Base-by-base conservation (phyloP, 306 rosid genomes). In the Fagus sylvatica region DNA sequence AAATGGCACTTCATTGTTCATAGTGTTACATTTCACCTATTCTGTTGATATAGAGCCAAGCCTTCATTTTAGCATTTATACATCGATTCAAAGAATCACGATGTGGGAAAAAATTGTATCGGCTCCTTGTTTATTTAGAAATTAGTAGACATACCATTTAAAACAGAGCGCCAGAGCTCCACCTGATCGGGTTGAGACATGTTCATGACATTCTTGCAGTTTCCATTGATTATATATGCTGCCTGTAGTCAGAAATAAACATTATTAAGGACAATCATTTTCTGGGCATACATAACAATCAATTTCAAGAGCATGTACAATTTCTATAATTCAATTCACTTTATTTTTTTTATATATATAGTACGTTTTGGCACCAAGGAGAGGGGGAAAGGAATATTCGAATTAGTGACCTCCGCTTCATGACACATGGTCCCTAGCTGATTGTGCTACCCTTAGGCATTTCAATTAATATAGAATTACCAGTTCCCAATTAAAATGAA, bases 191-290 rank as follows among this genome's bases (percentile, higher is more conserved):
- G 77, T 83, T 95, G 97, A 73, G 99, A 93, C 96, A 95, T 91
- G 90, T 91, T 95, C 99, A 95, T 95, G 42, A 95, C 87, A 90
- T 91, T 93, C 88, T 95, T 95, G 88, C 94, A 86, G 82, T 88
- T 95, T 56, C 99, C 98, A 81, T 81, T 80, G 65, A 91, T 88
- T 53, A 95, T 88, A 87, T 95, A 93, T 60, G 97, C 89, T 61
- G 99, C 98, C 99, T 95, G 85, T 80, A 69, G 65, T 46, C 65
- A 80, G 56, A 76, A 72, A 43, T 69, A 80, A 60, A 36, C n/a
- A 70, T 40, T 42, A 74, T 74, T 2, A 61, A 55, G 48, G 54
- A 37, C 74, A n/a, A 55, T 15, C 1, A 5, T 16, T 64, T 64
- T 13, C 9, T 66, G 16, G 7, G 49, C 11, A 5, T 39, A 33